phyloP scores from a whole-genome alignment of 352 stramenopile genomes.

The Globisporangium nunn region DNA sequence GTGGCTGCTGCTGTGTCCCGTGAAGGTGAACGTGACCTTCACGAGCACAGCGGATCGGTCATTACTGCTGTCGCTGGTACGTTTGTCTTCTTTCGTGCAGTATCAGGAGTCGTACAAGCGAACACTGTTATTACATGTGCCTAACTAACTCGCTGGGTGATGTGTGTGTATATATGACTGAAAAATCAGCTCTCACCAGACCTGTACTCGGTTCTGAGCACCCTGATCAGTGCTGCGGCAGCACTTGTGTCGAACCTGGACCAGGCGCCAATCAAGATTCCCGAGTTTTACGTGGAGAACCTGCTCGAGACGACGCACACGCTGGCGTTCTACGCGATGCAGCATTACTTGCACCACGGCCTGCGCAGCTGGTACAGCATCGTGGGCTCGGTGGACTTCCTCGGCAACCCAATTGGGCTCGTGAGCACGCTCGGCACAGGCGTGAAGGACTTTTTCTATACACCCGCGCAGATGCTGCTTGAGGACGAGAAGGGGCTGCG shows the following conservation, averaged over 20 bases:
- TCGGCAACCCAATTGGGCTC: conserved; percentile 88
- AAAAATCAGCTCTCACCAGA: conserved; percentile 52
- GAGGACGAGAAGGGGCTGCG: conserved; percentile 82
- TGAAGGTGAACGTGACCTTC: conserved; percentile 86
- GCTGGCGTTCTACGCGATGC: conserved; percentile 78
- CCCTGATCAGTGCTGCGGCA: conserved; percentile 71
- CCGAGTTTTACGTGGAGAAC: conserved; percentile 88
- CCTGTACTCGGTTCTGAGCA: conserved; percentile 73
- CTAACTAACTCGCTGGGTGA: background rate
- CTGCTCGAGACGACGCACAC: conserved; percentile 82
- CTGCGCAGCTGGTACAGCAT: conserved; percentile 85
- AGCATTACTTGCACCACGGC: conserved; percentile 83
- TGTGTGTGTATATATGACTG: background rate
- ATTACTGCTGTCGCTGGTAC: conserved; percentile 70
- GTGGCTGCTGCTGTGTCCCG: conserved; percentile 78
- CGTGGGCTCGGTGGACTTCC: conserved; percentile 85
- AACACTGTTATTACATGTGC: too few relatives aligned
- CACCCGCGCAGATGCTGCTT: conserved; percentile 89
- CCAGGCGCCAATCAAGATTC: conserved; percentile 81
- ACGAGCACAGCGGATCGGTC: conserved; percentile 78
- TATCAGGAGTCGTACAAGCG: too few relatives aligned
- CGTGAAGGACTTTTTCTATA: conserved; percentile 94
- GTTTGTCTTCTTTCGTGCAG: conserved; percentile 1
- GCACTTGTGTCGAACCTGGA: conserved; percentile 83
- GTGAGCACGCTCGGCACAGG: conserved; percentile 85